Percentiles rank a stretch among this genome's conserved stretches.
phyloP scores from a whole-genome alignment of 257 asterid species.

The Craterostigma plantagineum region DNA sequence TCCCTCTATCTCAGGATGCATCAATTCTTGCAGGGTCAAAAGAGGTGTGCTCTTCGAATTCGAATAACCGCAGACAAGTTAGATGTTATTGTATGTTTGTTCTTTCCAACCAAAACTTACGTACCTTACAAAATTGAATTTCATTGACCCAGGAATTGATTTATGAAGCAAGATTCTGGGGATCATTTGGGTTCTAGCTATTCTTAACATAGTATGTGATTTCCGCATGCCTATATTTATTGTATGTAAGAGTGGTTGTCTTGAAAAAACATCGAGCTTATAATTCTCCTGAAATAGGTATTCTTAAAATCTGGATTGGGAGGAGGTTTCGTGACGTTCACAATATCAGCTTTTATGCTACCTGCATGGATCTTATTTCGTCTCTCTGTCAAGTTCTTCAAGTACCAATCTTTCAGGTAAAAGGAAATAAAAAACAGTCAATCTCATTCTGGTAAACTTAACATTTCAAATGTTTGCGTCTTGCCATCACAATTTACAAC shows the following conservation, averaged over 20 bases:
- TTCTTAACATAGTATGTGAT: constrained; percentile 54
- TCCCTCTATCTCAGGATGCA: constrained; percentile 56
- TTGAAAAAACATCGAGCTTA: too few species aligned
- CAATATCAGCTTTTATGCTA: constrained; percentile 54
- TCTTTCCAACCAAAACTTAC: too few species aligned
- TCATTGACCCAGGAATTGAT: constrained; percentile 46
- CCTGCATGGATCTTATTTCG: constrained; percentile 67
- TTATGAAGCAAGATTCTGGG: constrained; percentile 91
- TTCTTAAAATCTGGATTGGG: constrained; percentile 57
- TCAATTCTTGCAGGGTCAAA: constrained; percentile 23
- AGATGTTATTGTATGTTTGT: too few species aligned
- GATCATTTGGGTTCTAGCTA: constrained; percentile 89
- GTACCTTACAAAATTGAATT: constrained; percentile 1
- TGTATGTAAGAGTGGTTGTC: too few species aligned
- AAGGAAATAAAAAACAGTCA: too few species aligned
- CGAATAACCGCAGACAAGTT: too few species aligned
- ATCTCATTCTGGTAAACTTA: too few species aligned
- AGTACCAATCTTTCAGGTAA: constrained; percentile 74
- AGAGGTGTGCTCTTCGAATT: too few species aligned
- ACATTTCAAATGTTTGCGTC: too few species aligned
- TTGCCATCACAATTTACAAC: too few species aligned
- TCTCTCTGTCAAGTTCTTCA: constrained; percentile 35
- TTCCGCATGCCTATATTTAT: constrained; percentile 6
- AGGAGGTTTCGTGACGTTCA: constrained; percentile 78
- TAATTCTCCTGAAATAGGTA: constrained; percentile 26